Evolutionary conservation across 495 filamentous ascomycete species (phyloP), one percentile per base, ranked within the genome.

Genomic region (Corynascus novoguineensis): DNA sequence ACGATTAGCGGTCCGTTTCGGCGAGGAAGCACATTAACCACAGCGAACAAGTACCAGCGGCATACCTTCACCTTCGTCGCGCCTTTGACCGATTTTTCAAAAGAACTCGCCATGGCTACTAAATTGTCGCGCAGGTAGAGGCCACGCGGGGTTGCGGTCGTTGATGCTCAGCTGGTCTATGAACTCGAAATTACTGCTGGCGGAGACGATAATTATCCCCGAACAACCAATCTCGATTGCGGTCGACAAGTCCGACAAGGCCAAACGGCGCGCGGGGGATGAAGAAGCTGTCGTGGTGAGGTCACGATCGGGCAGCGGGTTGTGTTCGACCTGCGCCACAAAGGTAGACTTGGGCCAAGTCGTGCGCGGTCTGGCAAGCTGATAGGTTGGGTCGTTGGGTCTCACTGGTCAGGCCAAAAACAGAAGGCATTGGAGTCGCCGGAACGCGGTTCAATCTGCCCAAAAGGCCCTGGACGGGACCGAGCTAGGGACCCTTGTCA

Each of bases 1-100:
- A 37, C 27, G 37, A 57, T 67, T 27, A 65, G 60, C 50, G n/a
- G 34, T 12, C 31, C 4, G 29, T 7, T 10, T 35, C 24, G 21
- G 21, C 31, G 31, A 21, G 2, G 14, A 8, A 10, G 22, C n/a
- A 48, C 12, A 14, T 22, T 4, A 0, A 15, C 7, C 2, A 3
- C 11, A 31, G 17, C 15, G 35, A 46, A 42, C 22, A 38, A n/a
- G 9, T 8, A 1, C 10, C 5, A 27, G 34, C 6, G 21, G 72
- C 82, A 67, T 48, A 89, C 90, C 83, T 97, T 97, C 68, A 95
- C 85, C 78, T 95, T 95, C 35, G 89, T 95, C 64, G 88, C 89
- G 73, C 89, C 89, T 75, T 95, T 95, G 60, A 95, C 89, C 42
- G 88, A 90, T 76, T 95, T 95, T 78, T 95, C 89, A 61, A 92